Evolutionary conservation across 106 monocot species (phyloP), one percentile per base, ranked within the genome.

Genomic region (Gastrodia elata): DNA sequence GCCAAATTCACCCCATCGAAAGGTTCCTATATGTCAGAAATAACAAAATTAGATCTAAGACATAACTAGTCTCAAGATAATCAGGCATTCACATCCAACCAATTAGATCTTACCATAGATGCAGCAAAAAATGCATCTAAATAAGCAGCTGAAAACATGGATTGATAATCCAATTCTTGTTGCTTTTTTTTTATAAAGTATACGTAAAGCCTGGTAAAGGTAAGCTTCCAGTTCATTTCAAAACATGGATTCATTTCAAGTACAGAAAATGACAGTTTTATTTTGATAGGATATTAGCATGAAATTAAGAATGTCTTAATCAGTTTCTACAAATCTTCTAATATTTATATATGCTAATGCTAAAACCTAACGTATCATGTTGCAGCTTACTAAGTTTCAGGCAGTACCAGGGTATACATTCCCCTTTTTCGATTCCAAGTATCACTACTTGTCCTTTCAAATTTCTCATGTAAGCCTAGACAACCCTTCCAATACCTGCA

Each of bases 1-100:
- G 65, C 97, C 97, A 80, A 82, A 98, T 74, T 98, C 97, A 39
- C 97, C 88, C 97, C 97, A 98, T 27, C 93, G 86, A 77, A 78
- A 86, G 65, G 88, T 98, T 72, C 97, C 97, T 98, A 56, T 5
- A 91, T 13, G 68, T 35, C 24, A 76, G 64, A 4, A 1, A 25
- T 4, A 18, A 14, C 33, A 30, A 49, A 20, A 49, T 41, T 24
- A 43, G 71, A 41, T 43, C 35, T 8, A 58, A 25, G 15, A 28
- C 30, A 20, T 38, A 36, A 18, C 20, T 15, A 35, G 65, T 1
- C 1, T 32, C 10, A 65, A 65, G 15, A 35, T 65, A 65, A 65
- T 65, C 11, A 65, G n/a, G 34, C 34, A 65, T 65, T 24, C 11
- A 65, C 18, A 30, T 37, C 8, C 37, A 67, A 18, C 37, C 20